These are phyloP conservation scores for Solanum sejunctum DNA, from an alignment of 257 asterid species.

Conservation along the genomic window DNA sequence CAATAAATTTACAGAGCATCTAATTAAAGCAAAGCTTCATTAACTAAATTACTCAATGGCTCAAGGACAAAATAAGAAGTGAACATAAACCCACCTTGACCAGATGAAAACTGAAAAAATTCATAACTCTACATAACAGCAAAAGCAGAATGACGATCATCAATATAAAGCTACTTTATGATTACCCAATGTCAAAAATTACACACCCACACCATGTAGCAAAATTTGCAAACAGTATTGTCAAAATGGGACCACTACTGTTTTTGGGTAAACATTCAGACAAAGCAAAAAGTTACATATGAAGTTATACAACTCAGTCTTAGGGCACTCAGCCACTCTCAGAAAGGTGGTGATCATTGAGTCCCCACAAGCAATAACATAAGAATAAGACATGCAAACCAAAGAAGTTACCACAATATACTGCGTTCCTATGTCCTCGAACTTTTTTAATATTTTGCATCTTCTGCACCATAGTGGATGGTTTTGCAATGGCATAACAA, in stretches of 20 bases:
- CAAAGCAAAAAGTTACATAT: not conserved
- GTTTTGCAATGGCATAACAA: conserved; percentile 85
- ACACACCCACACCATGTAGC: not conserved
- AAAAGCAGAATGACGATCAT: not conserved
- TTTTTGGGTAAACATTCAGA: not conserved
- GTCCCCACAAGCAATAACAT: not conserved
- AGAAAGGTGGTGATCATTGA: not conserved
- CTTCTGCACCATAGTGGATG: conserved; percentile 90
- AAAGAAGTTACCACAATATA: conserved; percentile 65
- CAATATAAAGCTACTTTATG: not conserved
- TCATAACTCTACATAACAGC: not conserved
- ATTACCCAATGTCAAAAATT: not conserved
- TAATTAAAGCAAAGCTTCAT: not conserved
- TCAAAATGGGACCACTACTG: not conserved
- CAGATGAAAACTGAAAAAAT: not conserved
- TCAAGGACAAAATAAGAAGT: not conserved
- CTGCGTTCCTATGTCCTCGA: conserved; percentile 91
- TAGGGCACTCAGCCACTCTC: not conserved
- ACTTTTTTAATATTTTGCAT: conserved; percentile 68
- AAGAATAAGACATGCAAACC: not conserved
- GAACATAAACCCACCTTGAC: not conserved
- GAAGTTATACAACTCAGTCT: not conserved
- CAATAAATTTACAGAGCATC: not conserved
- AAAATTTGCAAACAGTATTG: not conserved
- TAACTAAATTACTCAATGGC: not conserved